Base-by-base conservation (phyloP, 75 land plant species). In the Cunninghamia lanceolata region DNA sequence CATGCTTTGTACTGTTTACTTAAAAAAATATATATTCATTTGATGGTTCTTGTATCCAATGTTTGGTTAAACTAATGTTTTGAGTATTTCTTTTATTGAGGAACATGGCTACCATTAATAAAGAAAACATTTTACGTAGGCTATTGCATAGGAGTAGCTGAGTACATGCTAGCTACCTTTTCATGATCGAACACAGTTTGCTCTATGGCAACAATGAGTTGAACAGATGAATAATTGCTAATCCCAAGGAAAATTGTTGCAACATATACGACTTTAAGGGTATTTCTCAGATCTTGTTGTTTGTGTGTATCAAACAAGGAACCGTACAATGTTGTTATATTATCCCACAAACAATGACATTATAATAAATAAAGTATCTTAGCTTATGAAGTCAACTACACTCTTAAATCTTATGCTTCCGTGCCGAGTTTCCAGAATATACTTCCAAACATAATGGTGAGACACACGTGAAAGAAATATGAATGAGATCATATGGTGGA, bases 101-200 rank as follows among this genome's bases (percentile, higher is more conserved):
- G 6, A 50, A 50, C 9, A 50, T 50, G 52, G 52, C 52, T 50
- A 50, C 52, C 8, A 50, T 50, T 9, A 50, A 50, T 9, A 45
- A 50, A 50, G 52, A 50, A 50, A 50, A 50, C 6, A 50, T 50
- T 45, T 82, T 89, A 96, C 98, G 89, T 96, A 96, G 46, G 88
- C 96, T 78, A 96, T 89, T 47, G 98, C 95, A 88, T 96, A 21
- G 98, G 91, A 38, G 92, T 42, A 16, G 94, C 89, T 11, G 97
- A 96, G 85, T 94, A 96, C 96, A 96, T 93, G 84, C 98, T 94
- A n/a, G 96, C 95, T 42, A 95, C 96, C 83, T 84, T 90, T 87
- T 96, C 98, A 86, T 96, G 86, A 83, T 95, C 94, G 77, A 92
- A 96, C 74, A 96, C 96, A 13, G 96, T 93, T 77, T 95, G 70